Evolutionary conservation across 2,329 filamentous ascomycete species (phyloP).

Genomic region (Lachnellula arida): DNA sequence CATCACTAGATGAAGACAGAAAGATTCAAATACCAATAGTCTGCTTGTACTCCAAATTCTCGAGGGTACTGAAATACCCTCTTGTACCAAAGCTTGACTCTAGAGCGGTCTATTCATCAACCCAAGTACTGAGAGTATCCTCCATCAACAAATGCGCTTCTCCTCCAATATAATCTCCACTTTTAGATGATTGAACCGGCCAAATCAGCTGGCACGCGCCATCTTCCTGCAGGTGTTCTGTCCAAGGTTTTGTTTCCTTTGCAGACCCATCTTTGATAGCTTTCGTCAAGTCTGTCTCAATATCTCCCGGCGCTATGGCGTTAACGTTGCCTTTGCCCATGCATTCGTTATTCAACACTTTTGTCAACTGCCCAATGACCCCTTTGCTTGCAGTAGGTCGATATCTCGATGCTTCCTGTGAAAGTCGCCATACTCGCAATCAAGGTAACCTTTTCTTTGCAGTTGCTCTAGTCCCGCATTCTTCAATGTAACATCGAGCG

Average conservation of each 20-base stretch:
- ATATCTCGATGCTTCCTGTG: conserved; percentile 6
- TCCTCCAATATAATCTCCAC: conserved; percentile 33
- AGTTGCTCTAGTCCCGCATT: neutral
- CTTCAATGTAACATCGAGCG: conserved; percentile 8
- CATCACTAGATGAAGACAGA: no score
- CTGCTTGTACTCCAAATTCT: no score
- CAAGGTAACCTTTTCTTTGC: conserved; percentile 15
- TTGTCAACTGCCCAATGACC: conserved; percentile 53
- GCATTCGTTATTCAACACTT: conserved; percentile 83
- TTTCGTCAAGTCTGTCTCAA: conserved; percentile 83
- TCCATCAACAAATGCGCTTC: conserved; percentile 14
- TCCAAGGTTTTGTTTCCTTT: conserved; percentile 64
- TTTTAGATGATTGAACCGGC: conserved; percentile 64
- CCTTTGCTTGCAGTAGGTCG: conserved; percentile 17
- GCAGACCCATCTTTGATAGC: conserved; percentile 68
- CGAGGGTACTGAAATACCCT: no score
- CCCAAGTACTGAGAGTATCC: conserved; percentile 1
- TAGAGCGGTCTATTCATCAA: neutral
- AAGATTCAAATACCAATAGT: no score
- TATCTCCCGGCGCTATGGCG: conserved; percentile 80
- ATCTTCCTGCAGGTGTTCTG: conserved; percentile 74
- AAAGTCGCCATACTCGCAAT: conserved; percentile 14
- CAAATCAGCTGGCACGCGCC: conserved; percentile 81
- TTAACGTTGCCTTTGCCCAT: conserved; percentile 70
- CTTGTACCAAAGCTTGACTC: neutral